Evolutionary conservation across 805 yeast species (phyloP).

Genomic region (Lipomyces sp.): DNA sequence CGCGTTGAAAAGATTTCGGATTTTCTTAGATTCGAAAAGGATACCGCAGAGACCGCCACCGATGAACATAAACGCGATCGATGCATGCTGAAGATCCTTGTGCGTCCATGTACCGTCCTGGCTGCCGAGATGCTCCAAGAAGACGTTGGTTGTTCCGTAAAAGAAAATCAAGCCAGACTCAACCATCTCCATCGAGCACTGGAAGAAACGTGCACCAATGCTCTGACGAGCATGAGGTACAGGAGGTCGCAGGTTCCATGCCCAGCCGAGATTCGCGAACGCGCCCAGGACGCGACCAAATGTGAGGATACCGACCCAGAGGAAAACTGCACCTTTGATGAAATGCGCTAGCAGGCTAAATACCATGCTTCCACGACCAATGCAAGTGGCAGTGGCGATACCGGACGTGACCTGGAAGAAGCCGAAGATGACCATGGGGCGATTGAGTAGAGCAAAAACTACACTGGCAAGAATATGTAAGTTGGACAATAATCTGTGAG

Average conservation of each 20-base stretch:
- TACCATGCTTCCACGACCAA: constrained; percentile 70
- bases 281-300: constrained; percentile 88
- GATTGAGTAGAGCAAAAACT: constrained; percentile 59
- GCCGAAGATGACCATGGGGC: constrained; percentile 66
- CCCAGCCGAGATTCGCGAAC: constrained; percentile 76
- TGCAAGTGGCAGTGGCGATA: constrained; percentile 65
- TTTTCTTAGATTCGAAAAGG: constrained; percentile 63
- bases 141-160: constrained; percentile 88
- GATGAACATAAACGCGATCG: constrained; percentile 87
- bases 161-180: constrained; percentile 81
- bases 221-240: constrained; percentile 35
- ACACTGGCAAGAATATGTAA: constrained; percentile 46
- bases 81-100: constrained; percentile 85
- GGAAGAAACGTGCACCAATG: constrained; percentile 51
- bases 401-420: constrained; percentile 61
- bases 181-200: constrained; percentile 68
- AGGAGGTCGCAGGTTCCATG: constrained; percentile 69
- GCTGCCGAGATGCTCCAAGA: constrained; percentile 83
- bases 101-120: constrained; percentile 85
- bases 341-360: constrained; percentile 91
- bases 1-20: constrained; percentile 41
- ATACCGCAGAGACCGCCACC: constrained; percentile 95
- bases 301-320: constrained; percentile 74
- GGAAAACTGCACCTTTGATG: constrained; percentile 93
- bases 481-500: constrained; percentile 38